A percentile compares a stretch with the other conserved stretches of the same genome.
These are phyloP conservation scores for Maudiozyma barnettii DNA, from an alignment of 805 yeast genomes.

Conservation along the genomic window DNA sequence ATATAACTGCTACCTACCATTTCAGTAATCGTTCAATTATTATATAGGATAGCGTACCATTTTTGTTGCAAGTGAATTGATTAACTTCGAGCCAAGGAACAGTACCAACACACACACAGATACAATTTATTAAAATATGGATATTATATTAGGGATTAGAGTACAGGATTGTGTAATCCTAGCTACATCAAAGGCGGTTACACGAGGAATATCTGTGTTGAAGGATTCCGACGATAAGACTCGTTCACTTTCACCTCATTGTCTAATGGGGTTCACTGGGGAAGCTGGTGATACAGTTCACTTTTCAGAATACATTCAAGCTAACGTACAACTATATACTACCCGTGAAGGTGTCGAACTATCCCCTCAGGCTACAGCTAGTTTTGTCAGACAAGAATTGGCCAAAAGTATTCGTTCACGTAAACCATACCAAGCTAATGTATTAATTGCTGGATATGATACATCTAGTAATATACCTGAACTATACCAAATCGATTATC, in stretches of 20 bases:
- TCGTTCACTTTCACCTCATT: conserved; percentile 59
- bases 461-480: conserved; percentile 47
- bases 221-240: conserved; percentile 78
- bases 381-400: conserved; percentile 78
- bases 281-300: conserved; percentile 95
- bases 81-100: no score
- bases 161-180: conserved; percentile 72
- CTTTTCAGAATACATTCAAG: conserved; percentile 90
- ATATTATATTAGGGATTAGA: conserved; percentile 78
- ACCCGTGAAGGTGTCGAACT: conserved; percentile 79
- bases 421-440: conserved; percentile 90
- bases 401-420: conserved; percentile 86
- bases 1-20: no score
- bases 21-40: no score
- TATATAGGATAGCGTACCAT: no score
- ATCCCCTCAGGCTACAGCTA: conserved; percentile 77
- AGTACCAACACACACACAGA: no score
- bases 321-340: conserved; percentile 78
- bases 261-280: conserved; percentile 83
- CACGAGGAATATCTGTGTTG: conserved; percentile 79
- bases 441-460: conserved; percentile 79
- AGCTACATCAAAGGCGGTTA: conserved; percentile 91
- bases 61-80: no score
- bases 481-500: conserved; percentile 83
- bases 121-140: conserved; percentile 60